Conservation (phyloP, 2,329 filamentous ascomycete species). For the Graphilbum sp. region DNA sequence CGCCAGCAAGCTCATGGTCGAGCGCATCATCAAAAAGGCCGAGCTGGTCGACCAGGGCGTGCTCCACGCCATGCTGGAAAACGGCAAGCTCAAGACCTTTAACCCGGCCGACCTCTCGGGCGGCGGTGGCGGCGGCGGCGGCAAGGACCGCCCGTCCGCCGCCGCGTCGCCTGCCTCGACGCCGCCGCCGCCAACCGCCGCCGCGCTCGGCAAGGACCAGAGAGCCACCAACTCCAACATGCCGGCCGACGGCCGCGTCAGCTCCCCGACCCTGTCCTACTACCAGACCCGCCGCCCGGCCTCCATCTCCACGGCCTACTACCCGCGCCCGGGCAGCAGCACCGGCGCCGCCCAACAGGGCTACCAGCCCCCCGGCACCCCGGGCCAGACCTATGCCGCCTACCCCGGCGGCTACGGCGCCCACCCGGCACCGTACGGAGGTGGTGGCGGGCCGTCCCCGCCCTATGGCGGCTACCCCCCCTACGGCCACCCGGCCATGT, state of each 20-base stretch:
- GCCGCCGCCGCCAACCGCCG: conserved; percentile 10
- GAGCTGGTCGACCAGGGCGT: conserved; percentile 50
- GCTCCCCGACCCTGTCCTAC: conserved; percentile 16
- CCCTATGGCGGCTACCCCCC: conserved; percentile 5
- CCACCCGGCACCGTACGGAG: conserved; percentile 1
- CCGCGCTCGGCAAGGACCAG: too few species aligned
- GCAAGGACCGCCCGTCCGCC: conserved; percentile 3
- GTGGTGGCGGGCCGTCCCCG: too few species aligned
- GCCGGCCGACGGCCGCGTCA: too few species aligned
- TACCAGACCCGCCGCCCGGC: conserved; percentile 25
- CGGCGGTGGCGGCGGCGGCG: conserved; percentile 8
- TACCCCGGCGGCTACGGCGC: not conserved
- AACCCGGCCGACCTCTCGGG: conserved; percentile 34
- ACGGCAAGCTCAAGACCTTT: conserved; percentile 44
- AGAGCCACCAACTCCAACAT: conserved; percentile 10
- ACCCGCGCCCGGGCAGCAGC: conserved; percentile 14
- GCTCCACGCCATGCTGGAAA: conserved; percentile 50
- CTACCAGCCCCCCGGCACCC: conserved; percentile 4
- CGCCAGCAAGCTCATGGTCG: conserved; percentile 50
- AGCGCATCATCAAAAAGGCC: conserved; percentile 54
- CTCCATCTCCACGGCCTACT: conserved; percentile 16
- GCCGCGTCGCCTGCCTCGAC: conserved; percentile 8
- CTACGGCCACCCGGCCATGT: conserved; percentile 6
- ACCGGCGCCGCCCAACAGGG: conserved; percentile 14
- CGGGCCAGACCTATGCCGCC: conserved; percentile 1